These are phyloP conservation scores for Trichoderma sp. DNA, from an alignment of 2,329 filamentous ascomycete species.

Conservation along the genomic window DNA sequence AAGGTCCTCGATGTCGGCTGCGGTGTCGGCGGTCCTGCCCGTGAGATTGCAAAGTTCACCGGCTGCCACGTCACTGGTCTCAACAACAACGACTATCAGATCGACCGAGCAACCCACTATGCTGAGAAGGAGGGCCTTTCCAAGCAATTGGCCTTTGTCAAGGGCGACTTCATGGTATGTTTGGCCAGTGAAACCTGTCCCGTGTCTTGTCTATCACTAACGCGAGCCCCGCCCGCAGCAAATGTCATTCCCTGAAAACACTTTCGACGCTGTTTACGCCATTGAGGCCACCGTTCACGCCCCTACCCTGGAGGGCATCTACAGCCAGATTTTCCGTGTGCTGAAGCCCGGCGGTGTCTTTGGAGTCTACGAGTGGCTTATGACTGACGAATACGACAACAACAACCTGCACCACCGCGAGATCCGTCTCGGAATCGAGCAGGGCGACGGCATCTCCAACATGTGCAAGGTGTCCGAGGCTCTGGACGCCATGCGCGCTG, in stretches of 20 bases:
- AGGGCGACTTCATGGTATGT: conserved; percentile 83
- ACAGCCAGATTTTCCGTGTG: conserved; percentile 85
- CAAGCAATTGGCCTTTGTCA: conserved; percentile 74
- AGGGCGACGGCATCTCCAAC: conserved; percentile 89
- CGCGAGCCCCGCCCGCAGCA: conserved; percentile 34
- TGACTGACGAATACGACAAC: conserved; percentile 93
- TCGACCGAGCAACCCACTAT: conserved; percentile 78
- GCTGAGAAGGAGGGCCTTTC: conserved; percentile 74
- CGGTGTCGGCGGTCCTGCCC: conserved; percentile 88
- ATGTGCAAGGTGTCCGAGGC: conserved; percentile 84
- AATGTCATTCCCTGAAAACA: conserved; percentile 86
- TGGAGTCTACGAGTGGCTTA: conserved; percentile 94
- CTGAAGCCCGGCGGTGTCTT: conserved; percentile 93
- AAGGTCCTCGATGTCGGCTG: conserved; percentile 92
- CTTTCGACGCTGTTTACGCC: conserved; percentile 88
- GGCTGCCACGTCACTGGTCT: conserved; percentile 80
- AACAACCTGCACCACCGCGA: conserved; percentile 75
- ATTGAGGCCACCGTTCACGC: conserved; percentile 94
- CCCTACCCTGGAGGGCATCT: conserved; percentile 80
- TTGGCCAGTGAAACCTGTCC: background rate
- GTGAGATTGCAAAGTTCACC: conserved; percentile 90
- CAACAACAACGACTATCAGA: conserved; percentile 98
- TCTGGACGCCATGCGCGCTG: conserved; percentile 73
- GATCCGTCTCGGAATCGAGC: conserved; percentile 86
- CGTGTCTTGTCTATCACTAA: background rate